Base-by-base conservation (phyloP, 257 asterid species). In the Solanum gracilifrons region DNA sequence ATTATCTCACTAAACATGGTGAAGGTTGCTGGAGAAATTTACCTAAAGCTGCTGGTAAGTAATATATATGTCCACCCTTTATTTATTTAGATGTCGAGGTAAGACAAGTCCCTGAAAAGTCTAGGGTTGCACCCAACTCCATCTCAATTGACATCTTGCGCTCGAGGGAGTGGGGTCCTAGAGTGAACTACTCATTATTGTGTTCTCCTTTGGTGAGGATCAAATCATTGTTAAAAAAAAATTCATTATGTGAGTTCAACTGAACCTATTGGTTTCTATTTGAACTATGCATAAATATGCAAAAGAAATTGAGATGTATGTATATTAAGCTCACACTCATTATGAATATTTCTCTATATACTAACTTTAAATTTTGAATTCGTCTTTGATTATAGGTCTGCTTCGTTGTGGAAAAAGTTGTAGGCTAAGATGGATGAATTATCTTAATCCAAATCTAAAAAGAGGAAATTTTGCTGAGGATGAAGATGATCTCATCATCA, bases 1-100 rank as follows among this genome's bases (percentile, higher is more conserved):
- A 89, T 32, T 87, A 89, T 51, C 43, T 89, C 37, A 82, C 77
- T 37, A 87, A 89, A 64, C 91, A 87, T 15, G 91, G 91, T 4
- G 88, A 74, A 66, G 87, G 87, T 16, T 82, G 79, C 31, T 89
- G 91, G 89, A 72, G 83, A 23, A 29, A 76, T 39, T 82, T 89
- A 5, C 91, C 91, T 7, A 74, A 89, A 84, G 87, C 87, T 43
- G 77, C 91, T 33, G 91, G 91, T 89, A 36, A 60, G 64, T 64
- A n/a, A 13, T 7, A 64, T 15, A 9, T 23, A 7, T 0, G 68
- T 23, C 13, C 27, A 7, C 2, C 2, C 4, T 60, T 60, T 21
- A 60, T 60, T 60, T 58, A 58, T 58, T 58, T 58, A 58, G 13
- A 58, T 58, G 2, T 58, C 13, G 13, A 58, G 27, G 27, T 58